Evolutionary conservation across 495 filamentous ascomycete genomes (phyloP).

Genomic region (Trypethelium eluteriae): DNA sequence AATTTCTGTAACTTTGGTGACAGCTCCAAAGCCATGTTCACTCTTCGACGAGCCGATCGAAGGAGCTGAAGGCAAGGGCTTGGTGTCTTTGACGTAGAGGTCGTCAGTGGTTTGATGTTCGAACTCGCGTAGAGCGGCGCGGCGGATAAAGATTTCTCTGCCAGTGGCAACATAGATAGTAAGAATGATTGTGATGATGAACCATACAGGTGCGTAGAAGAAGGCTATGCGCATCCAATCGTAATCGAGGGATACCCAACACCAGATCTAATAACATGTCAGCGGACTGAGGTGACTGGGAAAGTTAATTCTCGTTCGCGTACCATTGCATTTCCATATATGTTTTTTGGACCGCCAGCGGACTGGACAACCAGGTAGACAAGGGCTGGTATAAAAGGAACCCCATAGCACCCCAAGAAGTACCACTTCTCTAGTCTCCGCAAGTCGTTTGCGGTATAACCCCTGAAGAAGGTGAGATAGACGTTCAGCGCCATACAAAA

Average conservation of each 20-base stretch:
- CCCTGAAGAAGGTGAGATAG: conserved; percentile 74
- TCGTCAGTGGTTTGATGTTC: conserved; percentile 16
- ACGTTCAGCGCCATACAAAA: conserved; percentile 86
- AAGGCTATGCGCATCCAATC: conserved; percentile 65
- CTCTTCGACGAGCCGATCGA: conserved; percentile 44
- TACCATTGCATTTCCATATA: conserved; percentile 70
- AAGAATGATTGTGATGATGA: conserved; percentile 57
- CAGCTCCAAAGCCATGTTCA: conserved; percentile 13
- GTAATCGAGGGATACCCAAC: conserved; percentile 65
- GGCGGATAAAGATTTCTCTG: conserved; percentile 55
- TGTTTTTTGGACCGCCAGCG: conserved; percentile 40
- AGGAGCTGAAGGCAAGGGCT: conserved; percentile 31
- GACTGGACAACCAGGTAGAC: conserved; percentile 55
- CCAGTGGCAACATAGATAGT: conserved; percentile 69
- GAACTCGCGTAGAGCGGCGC: conserved; percentile 41
- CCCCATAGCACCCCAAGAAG: conserved; percentile 62
- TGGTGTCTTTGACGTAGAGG: conserved; percentile 25
- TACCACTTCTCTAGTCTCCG: conserved; percentile 67
- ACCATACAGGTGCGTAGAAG: conserved; percentile 85
- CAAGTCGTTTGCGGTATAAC: conserved; percentile 60
- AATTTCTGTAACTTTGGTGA: conserved; percentile 53
- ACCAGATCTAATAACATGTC: conserved; percentile 55
- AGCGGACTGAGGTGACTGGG: conserved; percentile 5
- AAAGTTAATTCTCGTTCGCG: conserved; percentile 12
- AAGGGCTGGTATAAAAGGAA: conserved; percentile 64